Base-by-base conservation (phyloP, 148 eudicot genomes). In the Cornus kousa region DNA sequence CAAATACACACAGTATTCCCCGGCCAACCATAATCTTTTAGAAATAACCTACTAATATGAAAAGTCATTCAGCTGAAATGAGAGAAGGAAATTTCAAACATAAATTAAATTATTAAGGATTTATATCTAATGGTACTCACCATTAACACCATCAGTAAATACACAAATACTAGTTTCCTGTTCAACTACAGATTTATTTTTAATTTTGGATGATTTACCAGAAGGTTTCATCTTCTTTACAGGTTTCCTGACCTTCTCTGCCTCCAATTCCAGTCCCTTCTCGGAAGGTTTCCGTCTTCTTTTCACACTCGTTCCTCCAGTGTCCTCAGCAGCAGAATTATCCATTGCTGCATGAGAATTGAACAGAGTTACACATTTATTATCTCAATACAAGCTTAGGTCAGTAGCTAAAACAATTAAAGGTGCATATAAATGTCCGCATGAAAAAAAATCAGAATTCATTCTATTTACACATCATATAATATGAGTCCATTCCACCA, bases 261-360 rank as follows among this genome's bases (percentile, higher is more conserved):
- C 89, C 82, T 93, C 94, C 84, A 78, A 68, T 74, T 91, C 94
- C 87, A 91, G 70, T 67, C 89, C 88, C 77, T 91, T 92, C 81
- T 94, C 98, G 7, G 99, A 92, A 74, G 98, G 96, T 82, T 86
- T 97, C 73, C 99, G 71, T 67, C 83, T 87, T 73, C 99, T 86
- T 89, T 88, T 94, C 75, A 85, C 60, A 48, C 83, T 83, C 11
- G 87, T 85, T 74, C 89, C 92, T 70, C 85, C 92, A 1, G 81
- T 81, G 65, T 92, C 98, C 72, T 90, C 98, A 19, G 87, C 96
- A 72, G 91, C 86, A 79, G 87, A 91, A 72, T 83, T 92, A 75
- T 87, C 91, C 81, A 90, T 81, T 28, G 80, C 91, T 93, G 86
- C 74, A 83, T 10, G 67, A 73, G 28, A 50, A 22, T 10, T 35